These are phyloP conservation scores for Fusarium sp. DNA, from an alignment of 2,329 filamentous ascomycete genomes.

Conservation along the genomic window DNA sequence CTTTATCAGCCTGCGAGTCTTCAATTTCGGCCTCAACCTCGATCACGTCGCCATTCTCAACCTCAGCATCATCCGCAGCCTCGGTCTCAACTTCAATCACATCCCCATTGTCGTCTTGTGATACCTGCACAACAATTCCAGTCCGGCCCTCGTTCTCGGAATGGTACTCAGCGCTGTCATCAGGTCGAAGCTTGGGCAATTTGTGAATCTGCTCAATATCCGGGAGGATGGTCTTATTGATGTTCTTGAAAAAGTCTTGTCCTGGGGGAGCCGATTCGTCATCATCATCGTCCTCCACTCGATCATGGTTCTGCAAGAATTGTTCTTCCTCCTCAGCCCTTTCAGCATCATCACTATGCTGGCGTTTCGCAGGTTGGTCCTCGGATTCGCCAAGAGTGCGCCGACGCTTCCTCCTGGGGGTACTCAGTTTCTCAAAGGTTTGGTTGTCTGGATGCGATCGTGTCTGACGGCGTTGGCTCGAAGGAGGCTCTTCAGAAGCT, in stretches of 20 bases:
- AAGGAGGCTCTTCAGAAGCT: background rate
- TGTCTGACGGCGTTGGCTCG: conserved; percentile 8
- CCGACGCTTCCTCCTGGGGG: conserved; percentile 23
- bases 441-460: conserved; percentile 15
- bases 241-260: conserved; percentile 12
- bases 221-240: conserved; percentile 26
- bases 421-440: background rate
- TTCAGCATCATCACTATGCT: background rate
- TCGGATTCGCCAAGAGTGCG: background rate
- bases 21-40: background rate
- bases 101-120: background rate
- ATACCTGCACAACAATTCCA: background rate
- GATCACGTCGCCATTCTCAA: background rate
- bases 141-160: background rate
- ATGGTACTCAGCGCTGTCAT: background rate
- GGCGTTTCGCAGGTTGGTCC: conserved; percentile 10
- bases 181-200: background rate
- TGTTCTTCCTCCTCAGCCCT: background rate
- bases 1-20: background rate
- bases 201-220: background rate
- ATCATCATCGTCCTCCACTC: conserved; percentile 7
- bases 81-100: background rate
- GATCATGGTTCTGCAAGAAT: background rate
- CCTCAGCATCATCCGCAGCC: too few relatives aligned
- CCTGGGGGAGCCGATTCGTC: conserved; percentile 13